A percentile compares a stretch with the other conserved stretches of the same genome.
Evolutionary conservation across 371 early-diverging fungal species (phyloP).

Genomic region (Parasitella parasitica): DNA sequence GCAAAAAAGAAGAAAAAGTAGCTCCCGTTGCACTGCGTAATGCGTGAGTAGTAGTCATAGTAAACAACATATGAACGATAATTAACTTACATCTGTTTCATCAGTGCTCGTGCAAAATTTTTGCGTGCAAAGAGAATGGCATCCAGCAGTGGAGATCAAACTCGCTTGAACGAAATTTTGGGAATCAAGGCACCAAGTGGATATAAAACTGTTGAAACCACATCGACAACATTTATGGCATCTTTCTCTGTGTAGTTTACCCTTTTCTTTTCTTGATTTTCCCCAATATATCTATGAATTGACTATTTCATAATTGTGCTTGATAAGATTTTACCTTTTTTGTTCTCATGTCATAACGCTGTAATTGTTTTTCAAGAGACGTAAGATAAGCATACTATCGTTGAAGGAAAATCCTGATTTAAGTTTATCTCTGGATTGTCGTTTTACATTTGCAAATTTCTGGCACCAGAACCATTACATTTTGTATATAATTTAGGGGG

Average conservation of each 20-base stretch:
- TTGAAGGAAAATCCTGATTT: too few species aligned
- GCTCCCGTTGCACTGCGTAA: slow-evolving; percentile 44
- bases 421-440: too few species aligned
- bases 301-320: too few species aligned
- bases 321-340: too few species aligned
- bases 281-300: too few species aligned
- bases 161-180: slow-evolving; percentile 55
- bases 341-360: too few species aligned
- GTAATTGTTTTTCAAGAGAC: too few species aligned
- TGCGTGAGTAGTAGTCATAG: slow-evolving; percentile 52
- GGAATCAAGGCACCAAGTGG: slow-evolving; percentile 43
- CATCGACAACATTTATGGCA: slow-evolving; percentile 21
- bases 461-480: too few species aligned
- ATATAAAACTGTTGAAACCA: slow-evolving; percentile 4
- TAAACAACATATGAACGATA: background rate
- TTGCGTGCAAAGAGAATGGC: slow-evolving; percentile 69
- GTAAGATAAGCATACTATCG: too few species aligned
- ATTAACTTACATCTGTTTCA: background rate
- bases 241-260: slow-evolving; percentile 22
- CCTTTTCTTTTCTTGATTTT: background rate
- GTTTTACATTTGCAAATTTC: too few species aligned
- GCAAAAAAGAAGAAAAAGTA: slow-evolving; percentile 23
- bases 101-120: slow-evolving; percentile 71
- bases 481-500: too few species aligned
- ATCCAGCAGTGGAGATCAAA: slow-evolving; percentile 37